These are phyloP conservation scores for Croton laevigatus DNA, from an alignment of 441 rosid species.

Conservation along the genomic window DNA sequence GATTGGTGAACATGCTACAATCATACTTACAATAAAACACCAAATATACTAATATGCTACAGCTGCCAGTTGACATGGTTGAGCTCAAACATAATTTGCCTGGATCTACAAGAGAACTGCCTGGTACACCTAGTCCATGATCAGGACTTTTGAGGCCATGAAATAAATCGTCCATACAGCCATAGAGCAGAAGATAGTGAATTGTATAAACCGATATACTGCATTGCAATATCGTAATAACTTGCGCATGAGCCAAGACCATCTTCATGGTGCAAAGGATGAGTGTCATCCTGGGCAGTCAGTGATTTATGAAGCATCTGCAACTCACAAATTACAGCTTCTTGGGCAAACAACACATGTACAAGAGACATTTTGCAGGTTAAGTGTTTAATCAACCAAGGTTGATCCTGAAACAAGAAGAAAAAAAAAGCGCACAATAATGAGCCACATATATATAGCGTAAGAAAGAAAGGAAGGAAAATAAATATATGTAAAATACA, in stretches of 20 bases:
- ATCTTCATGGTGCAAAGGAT: background rate
- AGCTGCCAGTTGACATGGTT: background rate
- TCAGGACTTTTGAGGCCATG: background rate
- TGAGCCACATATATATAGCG: background rate
- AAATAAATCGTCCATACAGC: background rate
- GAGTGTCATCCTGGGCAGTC: background rate
- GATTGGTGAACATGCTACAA: background rate
- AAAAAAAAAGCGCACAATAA: background rate
- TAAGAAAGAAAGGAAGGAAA: background rate
- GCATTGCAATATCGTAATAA: background rate
- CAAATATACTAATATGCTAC: background rate
- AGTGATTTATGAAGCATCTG: background rate
- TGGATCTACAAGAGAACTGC: background rate
- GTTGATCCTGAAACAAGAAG: background rate
- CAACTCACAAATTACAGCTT: background rate
- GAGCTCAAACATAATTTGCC: background rate
- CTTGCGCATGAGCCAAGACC: background rate
- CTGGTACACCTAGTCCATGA: background rate
- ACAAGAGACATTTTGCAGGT: background rate
- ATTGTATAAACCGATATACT: background rate
- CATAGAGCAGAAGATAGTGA: background rate
- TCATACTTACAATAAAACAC: background rate
- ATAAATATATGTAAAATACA: background rate
- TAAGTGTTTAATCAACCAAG: background rate
- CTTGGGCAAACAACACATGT: background rate